Percentiles rank a stretch among this genome's conserved stretches.
These are phyloP conservation scores for Solidago caesia DNA, from an alignment of 129 eudicot species.

Conservation along the genomic window DNA sequence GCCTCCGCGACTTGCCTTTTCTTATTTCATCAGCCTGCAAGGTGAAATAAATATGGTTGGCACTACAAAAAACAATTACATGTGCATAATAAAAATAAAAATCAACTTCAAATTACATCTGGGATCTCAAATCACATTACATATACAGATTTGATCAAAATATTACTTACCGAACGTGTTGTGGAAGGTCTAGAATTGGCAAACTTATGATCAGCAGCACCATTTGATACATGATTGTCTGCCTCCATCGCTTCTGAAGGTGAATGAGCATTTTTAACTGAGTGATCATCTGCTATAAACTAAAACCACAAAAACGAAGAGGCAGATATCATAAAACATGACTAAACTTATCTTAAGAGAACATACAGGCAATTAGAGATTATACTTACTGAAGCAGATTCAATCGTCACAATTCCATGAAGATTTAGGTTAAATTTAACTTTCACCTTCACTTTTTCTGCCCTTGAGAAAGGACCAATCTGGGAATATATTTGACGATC, in stretches of 20 bases:
- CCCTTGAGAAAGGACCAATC: slow-evolving; percentile 77
- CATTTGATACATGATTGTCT: slow-evolving; percentile 40
- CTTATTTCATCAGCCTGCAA: slow-evolving; percentile 48
- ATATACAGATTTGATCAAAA: background rate
- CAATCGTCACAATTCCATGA: slow-evolving; percentile 71
- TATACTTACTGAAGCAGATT: slow-evolving; percentile 73
- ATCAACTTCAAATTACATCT: slow-evolving; percentile 7
- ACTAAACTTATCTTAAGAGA: background rate
- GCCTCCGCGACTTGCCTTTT: slow-evolving; percentile 45
- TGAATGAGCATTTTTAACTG: slow-evolving; percentile 33
- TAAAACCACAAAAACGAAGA: slow-evolving; percentile 28
- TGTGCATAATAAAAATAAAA: slow-evolving; percentile 6
- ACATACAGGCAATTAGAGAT: background rate
- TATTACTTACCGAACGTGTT: slow-evolving; percentile 43
- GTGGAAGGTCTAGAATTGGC: slow-evolving; percentile 33
- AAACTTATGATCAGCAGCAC: slow-evolving; percentile 34
- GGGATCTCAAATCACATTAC: background rate
- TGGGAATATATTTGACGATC: slow-evolving; percentile 29
- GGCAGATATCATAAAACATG: slow-evolving; percentile 9
- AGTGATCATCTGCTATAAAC: slow-evolving; percentile 54
- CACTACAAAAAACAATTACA: slow-evolving; percentile 9
- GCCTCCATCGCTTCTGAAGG: slow-evolving; percentile 43
- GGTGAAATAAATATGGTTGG: slow-evolving; percentile 6
- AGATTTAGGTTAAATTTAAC: slow-evolving; percentile 66
- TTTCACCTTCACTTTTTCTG: slow-evolving; percentile 57